phyloP scores from a whole-genome alignment of 2,329 filamentous ascomycete genomes.

The Tolypocladium guangdongense region DNA sequence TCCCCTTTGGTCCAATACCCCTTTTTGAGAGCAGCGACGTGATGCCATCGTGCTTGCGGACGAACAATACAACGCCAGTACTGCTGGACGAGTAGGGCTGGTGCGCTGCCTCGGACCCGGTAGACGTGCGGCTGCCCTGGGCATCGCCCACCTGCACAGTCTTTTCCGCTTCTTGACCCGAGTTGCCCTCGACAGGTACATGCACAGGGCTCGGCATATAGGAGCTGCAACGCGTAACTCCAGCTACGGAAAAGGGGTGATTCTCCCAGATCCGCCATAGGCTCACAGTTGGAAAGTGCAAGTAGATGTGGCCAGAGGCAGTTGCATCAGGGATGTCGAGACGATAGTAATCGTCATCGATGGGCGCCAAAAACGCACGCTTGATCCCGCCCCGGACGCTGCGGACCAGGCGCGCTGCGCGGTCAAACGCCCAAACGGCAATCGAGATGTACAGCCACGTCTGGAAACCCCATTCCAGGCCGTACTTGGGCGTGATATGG shows the following conservation, averaged over 20 bases:
- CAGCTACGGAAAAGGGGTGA: conserved; percentile 17
- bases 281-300: conserved; percentile 15
- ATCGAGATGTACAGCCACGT: conserved; percentile 15
- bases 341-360: conserved; percentile 14
- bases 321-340: conserved; percentile 13
- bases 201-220: too few species aligned
- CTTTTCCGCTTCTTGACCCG: too few species aligned
- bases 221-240: neutral
- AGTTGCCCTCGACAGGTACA: too few species aligned
- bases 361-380: conserved; percentile 9
- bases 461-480: conserved; percentile 31
- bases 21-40: conserved; percentile 2
- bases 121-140: too few species aligned
- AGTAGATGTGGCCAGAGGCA: conserved; percentile 14
- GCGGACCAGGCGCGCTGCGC: conserved; percentile 8
- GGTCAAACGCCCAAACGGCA: conserved; percentile 15
- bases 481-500: conserved; percentile 25
- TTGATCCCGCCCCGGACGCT: conserved; percentile 8
- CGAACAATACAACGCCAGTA: conserved; percentile 1
- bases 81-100: neutral
- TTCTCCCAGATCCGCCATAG: conserved; percentile 18
- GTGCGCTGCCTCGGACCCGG: too few species aligned
- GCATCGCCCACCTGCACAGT: too few species aligned
- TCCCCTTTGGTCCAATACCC: neutral
- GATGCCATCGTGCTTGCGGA: conserved; percentile 3